Base-by-base conservation (phyloP, 1,284 basidiomycete genomes). In the Schizophyllum amplum region DNA sequence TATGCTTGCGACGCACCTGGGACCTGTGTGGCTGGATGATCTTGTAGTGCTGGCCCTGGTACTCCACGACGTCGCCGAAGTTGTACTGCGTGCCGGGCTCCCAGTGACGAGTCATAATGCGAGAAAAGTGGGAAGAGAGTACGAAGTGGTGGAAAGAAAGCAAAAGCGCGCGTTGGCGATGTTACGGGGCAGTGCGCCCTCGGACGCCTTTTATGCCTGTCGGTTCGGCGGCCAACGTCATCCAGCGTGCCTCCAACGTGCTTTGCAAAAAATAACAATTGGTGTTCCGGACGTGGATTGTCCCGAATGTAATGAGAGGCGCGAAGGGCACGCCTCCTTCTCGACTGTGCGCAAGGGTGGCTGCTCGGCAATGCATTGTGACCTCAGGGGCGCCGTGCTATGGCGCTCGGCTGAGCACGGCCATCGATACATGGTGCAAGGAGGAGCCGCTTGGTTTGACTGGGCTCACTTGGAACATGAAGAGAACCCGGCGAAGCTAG, bases 1-100 rank as follows among this genome's bases (percentile, higher is more conserved):
- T 20, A 49, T 51, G 53, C 23, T 22, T 48, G 17, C 2, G 5
- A 60, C 67, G 51, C 57, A 80, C 85, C 76, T 87, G 83, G 24
- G 86, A 87, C 52, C 68, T 71, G 69, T 90, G 87, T 13, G 83
- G 72, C 66, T 88, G 86, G 62, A 88, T 81, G 70, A 84, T 84
- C 68, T 80, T 83, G 74, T 88, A 90, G 54, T 69, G 71, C 61
- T 71, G 67, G 25, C 80, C 82, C 65, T 86, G 62, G 65, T 75
- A 88, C 55, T 71, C 70, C 59, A 89, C 87, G 46, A 81, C 71
- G 55, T 80, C 76, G 60, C 76, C 82, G 51, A 67, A 61, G 63
- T 72, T 69, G 73, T 90, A 90, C 56, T 78, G 66, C 50, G 76
- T 82, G 55, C 83, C 84, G 51, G 85, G 82, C 71, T 84, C 71